A percentile compares a stretch with the other conserved stretches of the same genome.
phyloP scores from a whole-genome alignment of 2,329 filamentous ascomycete genomes.

The Fusarium concolor region DNA sequence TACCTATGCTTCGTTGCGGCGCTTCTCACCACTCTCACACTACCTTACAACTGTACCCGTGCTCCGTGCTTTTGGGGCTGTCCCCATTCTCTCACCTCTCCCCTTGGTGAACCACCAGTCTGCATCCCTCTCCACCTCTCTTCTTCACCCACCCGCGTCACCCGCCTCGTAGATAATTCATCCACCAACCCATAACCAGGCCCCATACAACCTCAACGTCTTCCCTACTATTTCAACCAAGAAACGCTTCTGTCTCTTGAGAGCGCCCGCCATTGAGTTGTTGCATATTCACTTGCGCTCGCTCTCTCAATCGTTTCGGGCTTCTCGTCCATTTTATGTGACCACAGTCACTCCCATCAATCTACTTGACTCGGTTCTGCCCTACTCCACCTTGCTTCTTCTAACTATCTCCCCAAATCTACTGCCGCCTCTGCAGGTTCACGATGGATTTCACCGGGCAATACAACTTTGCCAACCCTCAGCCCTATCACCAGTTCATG shows the following conservation, averaged over 20 bases:
- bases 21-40: slow-evolving; percentile 3
- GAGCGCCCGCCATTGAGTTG: slow-evolving; percentile 10
- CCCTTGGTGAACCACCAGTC: slow-evolving; percentile 8
- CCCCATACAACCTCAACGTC: slow-evolving; percentile 15
- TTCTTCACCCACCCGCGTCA: slow-evolving; percentile 16
- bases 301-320: slow-evolving; percentile 5
- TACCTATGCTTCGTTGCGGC: slow-evolving; percentile 28
- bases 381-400: slow-evolving; percentile 21
- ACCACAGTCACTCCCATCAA: slow-evolving; percentile 3
- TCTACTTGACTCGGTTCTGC: slow-evolving; percentile 27
- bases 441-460: slow-evolving; percentile 65
- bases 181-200: slow-evolving; percentile 15
- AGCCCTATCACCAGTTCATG: slow-evolving; percentile 67
- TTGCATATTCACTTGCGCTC: background rate
- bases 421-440: slow-evolving; percentile 12
- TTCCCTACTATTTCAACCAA: slow-evolving; percentile 21
- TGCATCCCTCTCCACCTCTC: slow-evolving; percentile 5
- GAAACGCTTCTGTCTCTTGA: background rate
- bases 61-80: slow-evolving; percentile 1
- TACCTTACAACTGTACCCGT: background rate
- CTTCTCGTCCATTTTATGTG: slow-evolving; percentile 5
- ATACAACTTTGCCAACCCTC: slow-evolving; percentile 61
- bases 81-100: background rate
- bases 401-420: slow-evolving; percentile 1
- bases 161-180: slow-evolving; percentile 17